Conservation (phyloP, 495 filamentous ascomycete genomes). For the Lichenothelia convexa region DNA sequence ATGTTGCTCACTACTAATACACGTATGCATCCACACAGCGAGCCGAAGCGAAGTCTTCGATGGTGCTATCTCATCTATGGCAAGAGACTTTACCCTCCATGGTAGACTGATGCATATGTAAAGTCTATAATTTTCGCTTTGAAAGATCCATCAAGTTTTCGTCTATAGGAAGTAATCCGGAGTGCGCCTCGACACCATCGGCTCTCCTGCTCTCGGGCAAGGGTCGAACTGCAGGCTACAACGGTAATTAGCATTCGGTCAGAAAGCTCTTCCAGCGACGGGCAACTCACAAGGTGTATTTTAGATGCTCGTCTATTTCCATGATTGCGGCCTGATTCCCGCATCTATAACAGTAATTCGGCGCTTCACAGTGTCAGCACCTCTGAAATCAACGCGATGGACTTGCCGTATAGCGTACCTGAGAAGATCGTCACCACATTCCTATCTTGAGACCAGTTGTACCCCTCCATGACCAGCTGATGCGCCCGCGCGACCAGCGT, state of each 20-base stretch:
- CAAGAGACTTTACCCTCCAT: too few relatives aligned
- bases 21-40: too few relatives aligned
- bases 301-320: slow-evolving; percentile 98
- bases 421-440: slow-evolving; percentile 99
- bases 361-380: slow-evolving; percentile 36
- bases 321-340: slow-evolving; percentile 99
- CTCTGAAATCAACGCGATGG: background rate
- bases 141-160: too few relatives aligned
- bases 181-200: slow-evolving; percentile 93
- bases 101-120: too few relatives aligned
- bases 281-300: slow-evolving; percentile 93
- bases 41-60: too few relatives aligned
- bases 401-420: too few relatives aligned
- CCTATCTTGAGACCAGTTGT: slow-evolving; percentile 93
- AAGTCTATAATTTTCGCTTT: too few relatives aligned
- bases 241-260: slow-evolving; percentile 1
- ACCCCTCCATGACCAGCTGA: slow-evolving; percentile 96
- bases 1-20: too few relatives aligned
- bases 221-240: slow-evolving; percentile 95
- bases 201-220: slow-evolving; percentile 90
- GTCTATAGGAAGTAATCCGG: slow-evolving; percentile 94
- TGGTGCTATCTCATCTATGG: too few relatives aligned
- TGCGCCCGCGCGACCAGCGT: slow-evolving; percentile 88
- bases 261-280: background rate
- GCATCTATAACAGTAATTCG: slow-evolving; percentile 96